Conservation (phyloP, 2,329 filamentous ascomycete genomes). For the Colletotrichum sp. region DNA sequence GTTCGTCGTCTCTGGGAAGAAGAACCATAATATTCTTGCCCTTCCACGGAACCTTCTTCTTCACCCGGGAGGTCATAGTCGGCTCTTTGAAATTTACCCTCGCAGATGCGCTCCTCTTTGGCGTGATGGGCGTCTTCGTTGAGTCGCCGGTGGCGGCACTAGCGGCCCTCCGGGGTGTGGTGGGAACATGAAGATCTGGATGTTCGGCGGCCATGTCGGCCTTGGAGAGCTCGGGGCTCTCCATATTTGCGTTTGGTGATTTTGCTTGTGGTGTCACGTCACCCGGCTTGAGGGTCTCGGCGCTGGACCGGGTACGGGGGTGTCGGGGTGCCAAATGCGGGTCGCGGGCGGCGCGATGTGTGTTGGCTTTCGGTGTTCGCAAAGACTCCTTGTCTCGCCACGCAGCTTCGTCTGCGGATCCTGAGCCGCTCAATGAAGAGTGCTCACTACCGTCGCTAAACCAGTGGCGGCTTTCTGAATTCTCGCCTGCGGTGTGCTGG, state of each 20-base stretch:
- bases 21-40: slow-evolving; percentile 77
- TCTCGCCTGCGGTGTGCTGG: slow-evolving; percentile 76
- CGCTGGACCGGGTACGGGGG: slow-evolving; percentile 56
- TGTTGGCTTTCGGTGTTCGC: slow-evolving; percentile 51
- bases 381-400: slow-evolving; percentile 55
- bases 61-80: slow-evolving; percentile 59
- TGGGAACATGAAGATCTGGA: neutral
- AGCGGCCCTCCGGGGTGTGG: slow-evolving; percentile 36
- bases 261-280: slow-evolving; percentile 16
- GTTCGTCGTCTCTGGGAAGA: slow-evolving; percentile 70
- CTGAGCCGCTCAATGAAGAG: slow-evolving; percentile 75
- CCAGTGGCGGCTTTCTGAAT: slow-evolving; percentile 46
- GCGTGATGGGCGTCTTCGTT: slow-evolving; percentile 35
- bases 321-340: slow-evolving; percentile 35
- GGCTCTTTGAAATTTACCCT: slow-evolving; percentile 42
- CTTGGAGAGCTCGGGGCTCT: slow-evolving; percentile 12
- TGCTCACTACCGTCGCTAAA: slow-evolving; percentile 60
- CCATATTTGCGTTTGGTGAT: slow-evolving; percentile 6
- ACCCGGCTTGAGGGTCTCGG: slow-evolving; percentile 57
- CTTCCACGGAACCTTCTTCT: slow-evolving; percentile 77
- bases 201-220: slow-evolving; percentile 10
- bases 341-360: slow-evolving; percentile 8
- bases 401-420: slow-evolving; percentile 49
- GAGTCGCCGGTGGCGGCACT: slow-evolving; percentile 30
- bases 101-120: slow-evolving; percentile 34